Base-by-base conservation (phyloP, 192 early-diverging fungal genomes). In the Spizellomyces sp. region DNA sequence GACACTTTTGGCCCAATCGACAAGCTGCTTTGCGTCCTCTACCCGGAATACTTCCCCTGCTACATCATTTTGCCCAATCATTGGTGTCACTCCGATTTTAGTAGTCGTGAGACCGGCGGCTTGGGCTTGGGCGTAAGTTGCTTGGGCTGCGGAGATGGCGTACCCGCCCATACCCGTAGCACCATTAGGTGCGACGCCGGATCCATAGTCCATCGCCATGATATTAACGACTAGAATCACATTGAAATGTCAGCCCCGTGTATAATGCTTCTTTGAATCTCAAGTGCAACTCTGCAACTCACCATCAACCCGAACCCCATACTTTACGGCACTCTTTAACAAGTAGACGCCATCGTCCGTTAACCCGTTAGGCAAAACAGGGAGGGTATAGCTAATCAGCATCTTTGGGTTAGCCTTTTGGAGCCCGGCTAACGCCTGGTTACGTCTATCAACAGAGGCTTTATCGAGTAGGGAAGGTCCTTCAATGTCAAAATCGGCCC, bases 21-120 rank as follows among this genome's bases (percentile, higher is more conserved):
- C 21, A 0, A 84, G 27, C 46, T 78, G 58, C 42, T 45, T 50
- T 2, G 80, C 83, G 55, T 84, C 78, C 12, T 43, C 72, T 17
- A 80, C 15, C 9, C 63, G 73, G 69, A 84, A 81, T 22, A 69
- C 45, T 62, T 84, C 83, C n/a, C 64, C 69, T 9, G 22, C 45
- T 22, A 80, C 75, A 50, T 84, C 80, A 68, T 81, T 81, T n/a
- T 70, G 45, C 15, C 83, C 83, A 67, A 84, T 80, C 83, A 84
- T 84, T 45, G 79, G 75, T 9, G 70, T 74, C 52, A 84, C 64
- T 27, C 79, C 83, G 54, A 84, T 62, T 12, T 63, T 56, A 21
- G 67, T 54, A 47, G 67, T 42, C 8, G 43, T 48, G 12, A 77
- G 62, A 6, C 73, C 71, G 36, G 75, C 69, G 4, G 48, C 64